Conservation (phyloP, 352 stramenopile species). For the Phytophthora pini region DNA sequence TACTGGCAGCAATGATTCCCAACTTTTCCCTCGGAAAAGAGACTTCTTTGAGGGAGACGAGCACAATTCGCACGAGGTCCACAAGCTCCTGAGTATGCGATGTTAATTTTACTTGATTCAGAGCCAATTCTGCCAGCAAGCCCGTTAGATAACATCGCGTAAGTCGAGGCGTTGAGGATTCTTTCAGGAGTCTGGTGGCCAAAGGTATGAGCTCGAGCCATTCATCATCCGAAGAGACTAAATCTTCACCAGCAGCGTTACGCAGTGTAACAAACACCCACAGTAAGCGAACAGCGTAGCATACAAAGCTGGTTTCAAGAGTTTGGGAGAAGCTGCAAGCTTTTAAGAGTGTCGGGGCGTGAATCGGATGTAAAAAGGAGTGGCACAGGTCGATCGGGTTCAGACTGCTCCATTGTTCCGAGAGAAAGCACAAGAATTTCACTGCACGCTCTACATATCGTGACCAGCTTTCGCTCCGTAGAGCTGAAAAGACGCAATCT, state of each 20-base stretch:
- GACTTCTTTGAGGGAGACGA: neutral
- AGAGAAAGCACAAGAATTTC: constrained; percentile 24
- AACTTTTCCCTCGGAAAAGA: neutral
- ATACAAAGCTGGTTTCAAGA: constrained; percentile 1
- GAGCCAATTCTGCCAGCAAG: constrained; percentile 21
- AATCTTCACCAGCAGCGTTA: neutral
- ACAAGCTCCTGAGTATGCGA: neutral
- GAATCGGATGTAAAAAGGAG: neutral
- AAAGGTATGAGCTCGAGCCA: constrained; percentile 15
- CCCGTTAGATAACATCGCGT: constrained; percentile 12
- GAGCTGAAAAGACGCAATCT: constrained; percentile 9
- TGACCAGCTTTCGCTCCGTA: neutral
- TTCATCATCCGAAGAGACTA: neutral
- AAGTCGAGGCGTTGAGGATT: neutral
- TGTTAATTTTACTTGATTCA: neutral
- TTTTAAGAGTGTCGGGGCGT: constrained; percentile 11
- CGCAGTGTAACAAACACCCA: constrained; percentile 14
- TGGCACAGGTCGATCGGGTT: neutral
- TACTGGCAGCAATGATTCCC: neutral
- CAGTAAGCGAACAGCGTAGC: constrained; percentile 14
- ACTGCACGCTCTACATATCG: constrained; percentile 1
- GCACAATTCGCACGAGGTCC: constrained; percentile 5
- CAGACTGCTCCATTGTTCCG: constrained; percentile 16
- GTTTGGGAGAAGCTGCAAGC: neutral
- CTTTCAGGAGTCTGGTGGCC: neutral